Conservation (phyloP, 2,329 filamentous ascomycete genomes). For the Neocatenulostroma microsporum region DNA sequence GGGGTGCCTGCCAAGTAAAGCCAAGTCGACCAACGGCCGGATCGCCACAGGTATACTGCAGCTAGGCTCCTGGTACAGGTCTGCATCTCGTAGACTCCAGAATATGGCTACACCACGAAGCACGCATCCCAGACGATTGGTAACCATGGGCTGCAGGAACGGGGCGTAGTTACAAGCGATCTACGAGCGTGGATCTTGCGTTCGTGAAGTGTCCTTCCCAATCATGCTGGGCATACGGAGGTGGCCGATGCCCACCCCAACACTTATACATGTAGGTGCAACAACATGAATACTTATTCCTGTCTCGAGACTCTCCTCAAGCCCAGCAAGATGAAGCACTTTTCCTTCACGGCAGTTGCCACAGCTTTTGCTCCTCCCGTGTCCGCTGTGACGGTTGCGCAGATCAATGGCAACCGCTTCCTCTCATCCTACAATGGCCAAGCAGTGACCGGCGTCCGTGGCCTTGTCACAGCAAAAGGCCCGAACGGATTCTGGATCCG, state of each 20-base stretch:
- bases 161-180: neutral
- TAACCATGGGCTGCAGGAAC: neutral
- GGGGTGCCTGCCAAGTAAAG: neutral
- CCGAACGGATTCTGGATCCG: constrained; percentile 57
- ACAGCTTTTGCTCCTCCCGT: neutral
- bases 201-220: neutral
- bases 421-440: constrained; percentile 54
- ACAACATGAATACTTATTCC: neutral
- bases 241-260: neutral
- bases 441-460: constrained; percentile 51
- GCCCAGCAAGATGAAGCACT: neutral
- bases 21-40: neutral
- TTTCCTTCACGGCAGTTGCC: neutral
- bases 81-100: neutral
- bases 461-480: constrained; percentile 57
- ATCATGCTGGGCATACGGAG: neutral
- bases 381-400: constrained; percentile 15
- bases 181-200: neutral
- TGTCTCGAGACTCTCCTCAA: neutral
- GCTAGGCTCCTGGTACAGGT: neutral
- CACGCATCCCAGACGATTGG: neutral
- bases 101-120: neutral
- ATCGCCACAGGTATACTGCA: too few relatives aligned
- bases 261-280: neutral
- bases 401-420: constrained; percentile 60